A percentile compares a stretch with the other conserved stretches of the same genome.
Evolutionary conservation across 2,329 filamentous ascomycete species (phyloP).

Genomic region (Paracoccidioides lutzii): DNA sequence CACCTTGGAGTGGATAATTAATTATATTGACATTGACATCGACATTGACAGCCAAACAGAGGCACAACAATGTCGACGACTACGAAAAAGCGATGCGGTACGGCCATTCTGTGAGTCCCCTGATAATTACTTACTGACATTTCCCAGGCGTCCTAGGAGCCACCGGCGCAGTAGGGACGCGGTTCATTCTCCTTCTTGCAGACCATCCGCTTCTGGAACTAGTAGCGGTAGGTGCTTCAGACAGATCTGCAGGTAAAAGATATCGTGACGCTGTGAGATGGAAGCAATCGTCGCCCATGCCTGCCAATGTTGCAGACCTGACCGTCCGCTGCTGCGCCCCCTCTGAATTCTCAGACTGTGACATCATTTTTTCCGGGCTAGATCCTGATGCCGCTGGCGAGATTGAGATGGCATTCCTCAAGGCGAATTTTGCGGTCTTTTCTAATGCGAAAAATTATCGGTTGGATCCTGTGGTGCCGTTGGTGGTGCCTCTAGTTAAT

Average conservation of each 20-base stretch:
- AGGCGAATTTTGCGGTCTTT: conserved; percentile 80
- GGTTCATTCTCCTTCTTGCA: conserved; percentile 84
- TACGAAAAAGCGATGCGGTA: conserved; percentile 1
- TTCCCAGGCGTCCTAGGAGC: conserved; percentile 62
- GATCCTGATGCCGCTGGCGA: conserved; percentile 88
- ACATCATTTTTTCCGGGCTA: conserved; percentile 83
- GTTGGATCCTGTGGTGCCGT: conserved; percentile 73
- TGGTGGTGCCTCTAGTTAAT: conserved; percentile 93
- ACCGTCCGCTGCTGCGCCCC: conserved; percentile 76
- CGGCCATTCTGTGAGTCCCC: not conserved
- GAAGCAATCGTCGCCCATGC: conserved; percentile 84
- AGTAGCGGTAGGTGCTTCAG: conserved; percentile 78
- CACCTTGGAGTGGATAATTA: not conserved
- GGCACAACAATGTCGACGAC: not conserved
- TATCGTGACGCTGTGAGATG: conserved; percentile 90
- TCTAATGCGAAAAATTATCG: conserved; percentile 98
- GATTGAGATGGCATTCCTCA: conserved; percentile 87
- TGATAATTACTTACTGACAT: not conserved
- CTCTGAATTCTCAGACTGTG: conserved; percentile 74
- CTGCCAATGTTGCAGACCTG: conserved; percentile 59
- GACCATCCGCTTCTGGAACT: conserved; percentile 78
- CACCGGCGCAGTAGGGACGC: conserved; percentile 88
- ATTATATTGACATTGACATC: not conserved
- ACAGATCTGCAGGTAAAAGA: conserved; percentile 79
- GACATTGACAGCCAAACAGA: not conserved